Percentiles rank a stretch among this genome's conserved stretches.
Conservation (phyloP, 1,139 yeast genomes). For the Yamadazyma pseudoaaseri region DNA sequence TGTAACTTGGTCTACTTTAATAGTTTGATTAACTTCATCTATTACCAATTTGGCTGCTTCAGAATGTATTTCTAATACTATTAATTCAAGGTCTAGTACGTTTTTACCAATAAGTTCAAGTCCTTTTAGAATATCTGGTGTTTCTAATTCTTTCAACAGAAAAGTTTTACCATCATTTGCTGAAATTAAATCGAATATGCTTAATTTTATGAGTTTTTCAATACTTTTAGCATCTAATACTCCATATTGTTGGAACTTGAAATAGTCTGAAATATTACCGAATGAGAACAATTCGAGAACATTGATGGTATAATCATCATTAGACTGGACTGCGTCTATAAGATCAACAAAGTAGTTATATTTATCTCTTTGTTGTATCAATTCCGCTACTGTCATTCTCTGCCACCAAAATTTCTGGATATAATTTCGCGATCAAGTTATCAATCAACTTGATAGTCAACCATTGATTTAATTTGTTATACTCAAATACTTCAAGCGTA, state of each 20-base stretch:
- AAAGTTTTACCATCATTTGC: constrained; percentile 18
- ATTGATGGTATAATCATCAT: constrained; percentile 1
- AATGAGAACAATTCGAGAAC: constrained; percentile 37
- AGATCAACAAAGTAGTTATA: constrained; percentile 10
- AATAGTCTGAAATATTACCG: constrained; percentile 31
- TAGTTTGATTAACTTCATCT: constrained; percentile 22
- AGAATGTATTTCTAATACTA: constrained; percentile 18
- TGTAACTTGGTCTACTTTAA: constrained; percentile 19
- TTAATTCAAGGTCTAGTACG: constrained; percentile 4
- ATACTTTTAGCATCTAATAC: constrained; percentile 14
- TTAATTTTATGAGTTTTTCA: constrained; percentile 27
- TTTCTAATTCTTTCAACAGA: constrained; percentile 19
- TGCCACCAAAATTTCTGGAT: constrained; percentile 31
- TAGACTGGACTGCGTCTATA: neutral
- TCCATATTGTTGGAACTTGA: constrained; percentile 19
- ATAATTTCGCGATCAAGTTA: constrained; percentile 24
- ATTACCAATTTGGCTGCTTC: constrained; percentile 26
- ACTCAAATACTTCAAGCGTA: constrained; percentile 22
- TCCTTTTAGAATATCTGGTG: constrained; percentile 17
- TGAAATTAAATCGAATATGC: constrained; percentile 18
- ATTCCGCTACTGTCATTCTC: too few species aligned
- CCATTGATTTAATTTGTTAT: constrained; percentile 24
- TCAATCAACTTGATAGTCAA: constrained; percentile 32
- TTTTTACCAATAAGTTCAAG: constrained; percentile 1
- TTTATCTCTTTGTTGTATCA: too few species aligned